These are phyloP conservation scores for Gossypium gossypioides DNA, from an alignment of 441 rosid genomes.

Conservation along the genomic window DNA sequence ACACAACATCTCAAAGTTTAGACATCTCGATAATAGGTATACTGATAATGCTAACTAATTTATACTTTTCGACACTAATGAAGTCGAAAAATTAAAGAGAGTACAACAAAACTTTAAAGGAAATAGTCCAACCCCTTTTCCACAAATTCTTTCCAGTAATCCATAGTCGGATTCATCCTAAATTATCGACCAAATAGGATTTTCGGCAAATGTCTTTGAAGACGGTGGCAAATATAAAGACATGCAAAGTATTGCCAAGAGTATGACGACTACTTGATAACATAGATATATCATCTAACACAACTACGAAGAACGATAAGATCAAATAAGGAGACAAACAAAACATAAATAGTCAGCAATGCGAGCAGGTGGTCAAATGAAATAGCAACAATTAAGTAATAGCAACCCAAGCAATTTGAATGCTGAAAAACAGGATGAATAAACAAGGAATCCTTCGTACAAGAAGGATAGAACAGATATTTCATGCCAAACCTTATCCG, in stretches of 20 bases:
- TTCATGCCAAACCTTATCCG: background rate
- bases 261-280: background rate
- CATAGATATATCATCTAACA: background rate
- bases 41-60: no score
- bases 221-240: background rate
- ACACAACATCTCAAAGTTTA: background rate
- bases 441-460: background rate
- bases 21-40: no score
- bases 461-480: background rate
- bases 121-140: no score
- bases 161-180: no score
- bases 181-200: background rate
- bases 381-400: background rate
- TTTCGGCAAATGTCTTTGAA: background rate
- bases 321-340: background rate
- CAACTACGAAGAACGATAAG: background rate
- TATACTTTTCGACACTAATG: background rate
- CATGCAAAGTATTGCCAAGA: background rate
- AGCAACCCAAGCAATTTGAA: background rate
- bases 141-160: no score
- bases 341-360: background rate
- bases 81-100: background rate
- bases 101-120: background rate
- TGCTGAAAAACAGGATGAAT: background rate
- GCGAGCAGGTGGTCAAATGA: background rate